phyloP scores from a whole-genome alignment of 768 basidiomycete genomes.

The Sarcodon sp. region DNA sequence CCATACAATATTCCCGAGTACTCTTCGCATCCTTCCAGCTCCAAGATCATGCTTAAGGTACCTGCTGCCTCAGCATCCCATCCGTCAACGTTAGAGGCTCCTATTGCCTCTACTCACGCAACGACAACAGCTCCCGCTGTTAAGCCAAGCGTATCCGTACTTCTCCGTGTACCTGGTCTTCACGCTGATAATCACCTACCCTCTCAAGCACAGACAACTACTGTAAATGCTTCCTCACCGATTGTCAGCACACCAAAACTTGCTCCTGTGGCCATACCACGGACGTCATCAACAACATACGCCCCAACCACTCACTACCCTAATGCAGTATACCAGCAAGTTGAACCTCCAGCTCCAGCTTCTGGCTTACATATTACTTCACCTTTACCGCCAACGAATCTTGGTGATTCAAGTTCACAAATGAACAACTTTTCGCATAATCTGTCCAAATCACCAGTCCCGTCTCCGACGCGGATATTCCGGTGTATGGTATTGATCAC shows the following conservation, averaged over 20 bases:
- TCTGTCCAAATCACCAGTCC: conserved; percentile 6
- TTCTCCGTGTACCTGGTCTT: conserved; percentile 1
- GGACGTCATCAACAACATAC: conserved; percentile 11
- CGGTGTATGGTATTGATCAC: conserved; percentile 37
- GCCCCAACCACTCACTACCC: conserved; percentile 31
- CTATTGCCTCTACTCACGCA: conserved; percentile 2
- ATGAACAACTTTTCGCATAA: neutral
- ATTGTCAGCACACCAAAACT: conserved; percentile 10
- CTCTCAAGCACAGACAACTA: conserved; percentile 3
- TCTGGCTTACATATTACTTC: conserved; percentile 3
- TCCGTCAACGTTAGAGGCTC: conserved; percentile 1
- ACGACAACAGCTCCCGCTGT: neutral
- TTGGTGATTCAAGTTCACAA: neutral
- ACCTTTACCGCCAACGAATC: too few relatives aligned
- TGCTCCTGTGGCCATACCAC: conserved; percentile 11
- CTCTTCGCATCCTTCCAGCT: conserved; percentile 23
- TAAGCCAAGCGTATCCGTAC: conserved; percentile 1
- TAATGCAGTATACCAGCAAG: conserved; percentile 35
- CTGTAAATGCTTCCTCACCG: conserved; percentile 3
- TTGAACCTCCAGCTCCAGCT: conserved; percentile 7
- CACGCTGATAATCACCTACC: neutral
- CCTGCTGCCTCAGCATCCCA: conserved; percentile 25
- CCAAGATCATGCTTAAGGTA: conserved; percentile 67
- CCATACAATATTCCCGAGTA: conserved; percentile 57
- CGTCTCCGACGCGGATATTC: conserved; percentile 26